These are phyloP conservation scores for Bruguiera sexangula DNA, from an alignment of 345 rosid genomes.

Conservation along the genomic window DNA sequence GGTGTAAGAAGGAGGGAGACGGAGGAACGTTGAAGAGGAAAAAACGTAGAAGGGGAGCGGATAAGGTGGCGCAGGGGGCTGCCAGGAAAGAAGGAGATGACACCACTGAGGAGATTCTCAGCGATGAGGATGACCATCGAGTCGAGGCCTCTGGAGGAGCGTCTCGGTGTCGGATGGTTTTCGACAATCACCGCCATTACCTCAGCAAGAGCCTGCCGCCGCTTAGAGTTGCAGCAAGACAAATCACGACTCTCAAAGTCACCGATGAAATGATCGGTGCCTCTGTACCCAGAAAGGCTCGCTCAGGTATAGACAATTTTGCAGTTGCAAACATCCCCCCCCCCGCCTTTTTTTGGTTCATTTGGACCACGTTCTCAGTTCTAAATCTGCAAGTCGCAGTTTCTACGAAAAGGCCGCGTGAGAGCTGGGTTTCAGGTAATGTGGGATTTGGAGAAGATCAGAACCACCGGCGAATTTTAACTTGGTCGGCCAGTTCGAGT, in stretches of 20 bases:
- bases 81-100: conserved; percentile 39
- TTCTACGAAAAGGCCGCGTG: conserved; percentile 54
- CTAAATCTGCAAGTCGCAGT: conserved; percentile 20
- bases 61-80: conserved; percentile 2
- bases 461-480: conserved; percentile 24
- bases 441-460: conserved; percentile 43
- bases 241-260: conserved; percentile 20
- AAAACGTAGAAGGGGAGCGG: conserved; percentile 34
- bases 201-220: background rate
- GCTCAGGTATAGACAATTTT: conserved; percentile 38
- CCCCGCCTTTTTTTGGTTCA: background rate
- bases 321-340: background rate
- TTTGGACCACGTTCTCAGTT: too few relatives aligned
- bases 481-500: conserved; percentile 42
- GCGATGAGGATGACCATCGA: conserved; percentile 30
- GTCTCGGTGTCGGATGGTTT: background rate
- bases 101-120: conserved; percentile 38
- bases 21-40: conserved; percentile 32
- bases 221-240: conserved; percentile 2
- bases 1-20: conserved; percentile 27
- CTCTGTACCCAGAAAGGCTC: conserved; percentile 61
- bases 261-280: conserved; percentile 51
- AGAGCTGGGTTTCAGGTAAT: conserved; percentile 43
- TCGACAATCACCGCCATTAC: background rate
- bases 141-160: too few relatives aligned